phyloP scores from a whole-genome alignment of 2,329 filamentous ascomycete genomes.

The Pseudogymnoascus sp. region DNA sequence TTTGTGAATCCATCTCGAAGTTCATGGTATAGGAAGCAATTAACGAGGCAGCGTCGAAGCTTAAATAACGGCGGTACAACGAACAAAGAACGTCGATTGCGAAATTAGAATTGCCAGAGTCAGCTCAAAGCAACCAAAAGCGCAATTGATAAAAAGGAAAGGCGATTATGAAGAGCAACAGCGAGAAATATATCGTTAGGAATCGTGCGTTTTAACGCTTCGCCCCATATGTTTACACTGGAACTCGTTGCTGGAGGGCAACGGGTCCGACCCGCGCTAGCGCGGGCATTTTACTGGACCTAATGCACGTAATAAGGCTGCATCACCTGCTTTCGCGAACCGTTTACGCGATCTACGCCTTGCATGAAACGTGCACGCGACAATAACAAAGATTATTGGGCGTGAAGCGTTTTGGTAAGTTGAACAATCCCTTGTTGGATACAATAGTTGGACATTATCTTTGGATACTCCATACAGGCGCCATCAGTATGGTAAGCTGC shows the following conservation, averaged over 20 bases:
- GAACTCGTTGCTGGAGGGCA: neutral
- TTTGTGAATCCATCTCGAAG: constrained; percentile 54
- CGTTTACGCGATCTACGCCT: constrained; percentile 18
- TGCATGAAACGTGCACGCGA: constrained; percentile 24
- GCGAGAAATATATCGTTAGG: constrained; percentile 6
- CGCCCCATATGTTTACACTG: constrained; percentile 1
- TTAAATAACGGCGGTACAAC: neutral
- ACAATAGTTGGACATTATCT: neutral
- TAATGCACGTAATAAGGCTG: constrained; percentile 19
- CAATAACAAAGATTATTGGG: constrained; percentile 24
- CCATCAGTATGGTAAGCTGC: constrained; percentile 4
- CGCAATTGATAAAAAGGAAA: neutral
- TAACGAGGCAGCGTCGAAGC: neutral
- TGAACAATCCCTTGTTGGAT: neutral
- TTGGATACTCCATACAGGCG: neutral
- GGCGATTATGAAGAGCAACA: constrained; percentile 1
- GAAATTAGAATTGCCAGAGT: neutral
- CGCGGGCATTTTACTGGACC: neutral
- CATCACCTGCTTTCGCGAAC: constrained; percentile 19
- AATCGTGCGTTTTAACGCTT: constrained; percentile 4
- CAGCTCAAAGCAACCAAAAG: neutral
- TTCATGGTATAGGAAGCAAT: constrained; percentile 27
- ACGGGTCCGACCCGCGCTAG: constrained; percentile 1
- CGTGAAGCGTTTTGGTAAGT: constrained; percentile 24
- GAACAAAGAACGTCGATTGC: neutral